These are phyloP conservation scores for Lactarius hatsudake DNA, from an alignment of 768 basidiomycete genomes.

Conservation along the genomic window DNA sequence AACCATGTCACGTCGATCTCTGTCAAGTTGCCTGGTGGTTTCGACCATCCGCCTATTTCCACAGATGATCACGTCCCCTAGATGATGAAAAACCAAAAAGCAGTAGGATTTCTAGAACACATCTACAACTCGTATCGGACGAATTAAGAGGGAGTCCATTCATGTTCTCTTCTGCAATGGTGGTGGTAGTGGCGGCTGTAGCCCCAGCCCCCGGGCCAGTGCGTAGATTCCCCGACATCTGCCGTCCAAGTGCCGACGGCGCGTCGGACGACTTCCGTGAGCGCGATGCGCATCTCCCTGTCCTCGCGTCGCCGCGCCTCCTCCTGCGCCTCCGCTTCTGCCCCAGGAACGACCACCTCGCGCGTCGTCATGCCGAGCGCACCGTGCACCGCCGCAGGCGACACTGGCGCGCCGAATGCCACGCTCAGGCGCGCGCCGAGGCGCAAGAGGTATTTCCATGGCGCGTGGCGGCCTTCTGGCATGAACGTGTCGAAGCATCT, in stretches of 20 bases:
- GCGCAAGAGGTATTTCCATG: conserved; percentile 71
- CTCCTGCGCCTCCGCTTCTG: too few species aligned
- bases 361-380: too few species aligned
- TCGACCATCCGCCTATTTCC: too few species aligned
- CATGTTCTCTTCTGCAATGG: not conserved
- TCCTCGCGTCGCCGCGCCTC: conserved; percentile 1
- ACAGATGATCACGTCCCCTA: too few species aligned
- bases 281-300: conserved; percentile 31
- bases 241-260: conserved; percentile 32
- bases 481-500: conserved; percentile 87
- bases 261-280: conserved; percentile 34
- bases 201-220: not conserved
- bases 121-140: not conserved
- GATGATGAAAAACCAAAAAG: not conserved
- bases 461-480: conserved; percentile 79
- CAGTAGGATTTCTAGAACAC: not conserved
- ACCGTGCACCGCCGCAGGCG: too few species aligned
- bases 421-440: too few species aligned
- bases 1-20: too few species aligned
- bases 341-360: too few species aligned
- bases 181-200: too few species aligned
- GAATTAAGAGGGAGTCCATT: not conserved
- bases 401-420: too few species aligned
- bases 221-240: conserved; percentile 27
- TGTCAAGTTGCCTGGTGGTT: too few species aligned